phyloP scores from a whole-genome alignment of 805 yeast genomes.

The Yarrowia keelungensis region DNA sequence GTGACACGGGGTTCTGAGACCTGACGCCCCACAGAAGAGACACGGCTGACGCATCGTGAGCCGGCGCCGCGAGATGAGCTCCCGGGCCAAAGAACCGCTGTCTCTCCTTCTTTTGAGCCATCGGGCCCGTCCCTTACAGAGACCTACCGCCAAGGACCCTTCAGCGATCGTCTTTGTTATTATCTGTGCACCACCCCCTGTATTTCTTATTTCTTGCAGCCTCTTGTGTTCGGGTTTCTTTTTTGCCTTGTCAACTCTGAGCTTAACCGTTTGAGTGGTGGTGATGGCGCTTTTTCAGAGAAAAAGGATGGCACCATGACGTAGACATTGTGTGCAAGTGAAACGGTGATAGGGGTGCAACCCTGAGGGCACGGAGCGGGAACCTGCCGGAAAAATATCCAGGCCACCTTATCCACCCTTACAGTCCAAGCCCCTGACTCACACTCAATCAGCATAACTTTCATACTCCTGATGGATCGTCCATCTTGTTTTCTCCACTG shows the following conservation, averaged over 20 bases:
- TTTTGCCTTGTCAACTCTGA: constrained; percentile 15
- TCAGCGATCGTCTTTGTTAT: constrained; percentile 1
- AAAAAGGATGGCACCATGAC: constrained; percentile 10
- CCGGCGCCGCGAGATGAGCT: not conserved
- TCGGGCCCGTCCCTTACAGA: constrained; percentile 16
- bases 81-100: not conserved
- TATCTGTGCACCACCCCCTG: constrained; percentile 6
- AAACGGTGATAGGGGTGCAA: not conserved
- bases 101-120: not conserved
- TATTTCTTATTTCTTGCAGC: constrained; percentile 21
- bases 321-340: not conserved
- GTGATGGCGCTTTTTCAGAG: constrained; percentile 1
- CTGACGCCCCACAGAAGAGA: not conserved
- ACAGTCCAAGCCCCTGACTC: constrained; percentile 20
- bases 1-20: constrained; percentile 23
- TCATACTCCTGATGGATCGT: constrained; percentile 20
- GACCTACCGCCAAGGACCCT: constrained; percentile 17
- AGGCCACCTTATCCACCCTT: not conserved
- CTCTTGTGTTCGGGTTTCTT: constrained; percentile 10
- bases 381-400: not conserved
- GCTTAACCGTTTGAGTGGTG: constrained; percentile 7
- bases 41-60: constrained; percentile 23
- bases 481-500: not conserved
- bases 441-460: constrained; percentile 20
- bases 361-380: too few species aligned